Percentiles rank a stretch among this genome's conserved stretches.
Evolutionary conservation across 345 rosid species (phyloP).

Genomic region (Geranium brycei): DNA sequence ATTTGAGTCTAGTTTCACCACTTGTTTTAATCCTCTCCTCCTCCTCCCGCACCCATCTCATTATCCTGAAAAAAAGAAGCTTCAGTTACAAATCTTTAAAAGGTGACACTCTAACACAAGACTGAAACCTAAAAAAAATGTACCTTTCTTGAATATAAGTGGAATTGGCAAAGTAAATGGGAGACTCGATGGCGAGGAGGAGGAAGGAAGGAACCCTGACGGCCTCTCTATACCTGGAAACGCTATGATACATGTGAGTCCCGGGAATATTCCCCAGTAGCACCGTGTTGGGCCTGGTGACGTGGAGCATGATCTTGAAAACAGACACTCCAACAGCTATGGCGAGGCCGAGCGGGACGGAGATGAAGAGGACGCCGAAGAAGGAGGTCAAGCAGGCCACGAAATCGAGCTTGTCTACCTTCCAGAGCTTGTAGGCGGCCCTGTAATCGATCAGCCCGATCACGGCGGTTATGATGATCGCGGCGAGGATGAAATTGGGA

Average conservation of each 20-base stretch:
- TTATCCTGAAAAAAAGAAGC: conserved; percentile 30
- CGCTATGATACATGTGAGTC: conserved; percentile 68
- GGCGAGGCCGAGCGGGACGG: conserved; percentile 17
- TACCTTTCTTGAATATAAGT: conserved; percentile 92
- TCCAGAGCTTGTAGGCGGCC: conserved; percentile 20
- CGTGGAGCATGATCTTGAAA: conserved; percentile 70
- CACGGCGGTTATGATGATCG: conserved; percentile 25
- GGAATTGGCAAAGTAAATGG: conserved; percentile 78
- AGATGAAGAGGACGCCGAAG: conserved; percentile 19
- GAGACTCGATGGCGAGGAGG: conserved; percentile 73
- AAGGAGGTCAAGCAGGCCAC: conserved; percentile 15
- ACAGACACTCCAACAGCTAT: conserved; percentile 61
- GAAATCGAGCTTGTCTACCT: conserved; percentile 30
- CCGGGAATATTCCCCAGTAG: conserved; percentile 68
- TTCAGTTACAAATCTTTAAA: too few relatives aligned
- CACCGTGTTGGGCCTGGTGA: conserved; percentile 73
- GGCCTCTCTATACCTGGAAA: conserved; percentile 55
- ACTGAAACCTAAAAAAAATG: conserved; percentile 1
- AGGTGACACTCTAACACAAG: not conserved
- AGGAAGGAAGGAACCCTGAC: conserved; percentile 62
- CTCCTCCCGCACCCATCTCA: conserved; percentile 82
- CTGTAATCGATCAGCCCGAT: conserved; percentile 20
- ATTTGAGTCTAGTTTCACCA: conserved; percentile 37
- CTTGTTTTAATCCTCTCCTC: conserved; percentile 54
- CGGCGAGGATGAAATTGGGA: conserved; percentile 20